Percentiles rank a stretch among this genome's conserved stretches.
Conservation (phyloP, 306 rosid genomes). For the Cicer cuneatum region DNA sequence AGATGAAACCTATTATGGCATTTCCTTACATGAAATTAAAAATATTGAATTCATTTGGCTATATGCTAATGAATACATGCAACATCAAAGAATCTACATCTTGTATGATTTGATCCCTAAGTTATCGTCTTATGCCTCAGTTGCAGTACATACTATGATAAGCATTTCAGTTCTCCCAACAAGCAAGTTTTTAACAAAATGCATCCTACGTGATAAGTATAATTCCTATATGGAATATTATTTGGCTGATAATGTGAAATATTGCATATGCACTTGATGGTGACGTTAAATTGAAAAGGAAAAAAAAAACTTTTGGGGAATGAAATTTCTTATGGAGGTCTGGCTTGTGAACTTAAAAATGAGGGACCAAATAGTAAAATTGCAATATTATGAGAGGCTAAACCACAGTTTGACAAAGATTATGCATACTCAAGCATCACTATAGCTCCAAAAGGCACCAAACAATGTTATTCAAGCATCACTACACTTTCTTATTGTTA, state of each 20-base stretch:
- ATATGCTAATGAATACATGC: conserved; percentile 28
- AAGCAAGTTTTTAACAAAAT: background rate
- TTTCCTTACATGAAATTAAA: conserved; percentile 37
- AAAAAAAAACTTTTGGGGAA: background rate
- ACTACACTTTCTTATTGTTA: background rate
- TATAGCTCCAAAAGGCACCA: conserved; percentile 18
- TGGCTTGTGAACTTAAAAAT: background rate
- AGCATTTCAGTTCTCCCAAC: conserved; percentile 28
- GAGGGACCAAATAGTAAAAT: background rate
- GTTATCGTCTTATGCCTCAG: conserved; percentile 15
- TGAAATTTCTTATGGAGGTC: background rate
- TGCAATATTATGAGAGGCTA: background rate
- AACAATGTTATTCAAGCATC: background rate
- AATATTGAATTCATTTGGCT: conserved; percentile 20
- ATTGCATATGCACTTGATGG: background rate
- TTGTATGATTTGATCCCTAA: conserved; percentile 16
- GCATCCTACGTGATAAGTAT: background rate
- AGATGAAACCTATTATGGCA: conserved; percentile 23
- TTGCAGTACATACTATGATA: conserved; percentile 14
- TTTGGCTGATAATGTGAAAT: background rate
- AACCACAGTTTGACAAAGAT: background rate
- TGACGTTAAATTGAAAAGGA: background rate
- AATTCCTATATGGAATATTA: background rate
- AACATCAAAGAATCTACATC: background rate
- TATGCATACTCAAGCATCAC: background rate